Conservation (phyloP, 2,329 filamentous ascomycete species). For the Fusarium sp. region DNA sequence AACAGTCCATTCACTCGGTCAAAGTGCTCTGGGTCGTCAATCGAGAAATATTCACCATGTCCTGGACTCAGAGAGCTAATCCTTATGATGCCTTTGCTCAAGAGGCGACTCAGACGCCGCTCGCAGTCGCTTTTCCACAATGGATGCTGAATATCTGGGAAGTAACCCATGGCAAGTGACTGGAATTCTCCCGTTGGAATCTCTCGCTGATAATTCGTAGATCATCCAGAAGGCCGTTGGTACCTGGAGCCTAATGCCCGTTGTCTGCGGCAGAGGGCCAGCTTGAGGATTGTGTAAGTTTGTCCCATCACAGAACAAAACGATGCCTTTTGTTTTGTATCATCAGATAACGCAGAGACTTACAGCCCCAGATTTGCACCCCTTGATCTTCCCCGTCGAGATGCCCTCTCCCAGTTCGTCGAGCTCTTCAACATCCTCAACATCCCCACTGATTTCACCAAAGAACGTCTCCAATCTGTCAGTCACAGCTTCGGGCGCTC, state of each 20-base stretch:
- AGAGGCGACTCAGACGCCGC: conserved; percentile 33
- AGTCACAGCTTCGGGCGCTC: conserved; percentile 48
- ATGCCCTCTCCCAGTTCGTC: conserved; percentile 33
- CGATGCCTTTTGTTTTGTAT: background rate
- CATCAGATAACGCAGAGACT: background rate
- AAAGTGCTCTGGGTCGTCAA: background rate
- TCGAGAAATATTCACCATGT: conserved; percentile 23
- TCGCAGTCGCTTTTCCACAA: conserved; percentile 32
- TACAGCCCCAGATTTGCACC: conserved; percentile 41
- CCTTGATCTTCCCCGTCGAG: conserved; percentile 38
- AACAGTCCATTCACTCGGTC: background rate
- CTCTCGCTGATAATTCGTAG: conserved; percentile 20
- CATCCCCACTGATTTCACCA: conserved; percentile 45
- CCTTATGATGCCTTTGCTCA: conserved; percentile 40
- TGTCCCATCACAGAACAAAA: background rate
- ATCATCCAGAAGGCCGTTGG: conserved; percentile 41
- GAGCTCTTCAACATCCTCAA: conserved; percentile 44
- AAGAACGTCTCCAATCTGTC: conserved; percentile 44
- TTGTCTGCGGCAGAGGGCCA: conserved; percentile 36
- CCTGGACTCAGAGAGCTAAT: conserved; percentile 39
- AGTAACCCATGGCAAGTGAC: conserved; percentile 31
- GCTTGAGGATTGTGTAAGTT: conserved; percentile 45
- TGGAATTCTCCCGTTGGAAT: accelerated
- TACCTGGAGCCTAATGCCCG: conserved; percentile 31
- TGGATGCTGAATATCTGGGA: conserved; percentile 44